Evolutionary conservation across 1,284 basidiomycete species (phyloP).

Genomic region (Leccinum subspadiceum): DNA sequence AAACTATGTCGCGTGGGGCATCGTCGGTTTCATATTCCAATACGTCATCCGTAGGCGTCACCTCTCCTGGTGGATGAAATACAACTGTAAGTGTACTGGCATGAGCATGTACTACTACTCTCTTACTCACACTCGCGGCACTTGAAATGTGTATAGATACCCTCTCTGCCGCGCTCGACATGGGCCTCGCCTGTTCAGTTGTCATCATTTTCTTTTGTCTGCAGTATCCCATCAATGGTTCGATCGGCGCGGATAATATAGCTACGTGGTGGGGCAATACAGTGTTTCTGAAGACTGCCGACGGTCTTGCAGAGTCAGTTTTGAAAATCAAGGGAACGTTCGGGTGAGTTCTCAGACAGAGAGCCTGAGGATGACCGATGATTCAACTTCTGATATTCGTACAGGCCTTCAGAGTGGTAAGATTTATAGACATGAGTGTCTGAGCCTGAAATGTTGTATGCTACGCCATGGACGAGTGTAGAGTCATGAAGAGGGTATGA

Average conservation of each 20-base stretch:
- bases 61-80: conserved; percentile 57
- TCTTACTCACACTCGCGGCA: background rate
- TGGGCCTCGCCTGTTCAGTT: conserved; percentile 44
- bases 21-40: conserved; percentile 55
- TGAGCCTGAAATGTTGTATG: too few species aligned
- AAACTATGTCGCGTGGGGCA: conserved; percentile 50
- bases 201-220: conserved; percentile 49
- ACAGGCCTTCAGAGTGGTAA: too few species aligned
- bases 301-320: conserved; percentile 32
- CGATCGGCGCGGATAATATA: conserved; percentile 42
- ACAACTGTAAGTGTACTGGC: conserved; percentile 40
- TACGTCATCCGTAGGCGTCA: conserved; percentile 49
- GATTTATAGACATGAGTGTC: too few species aligned
- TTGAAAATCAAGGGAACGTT: conserved; percentile 24
- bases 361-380: too few species aligned
- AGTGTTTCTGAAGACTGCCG: conserved; percentile 43
- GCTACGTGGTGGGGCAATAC: conserved; percentile 55
- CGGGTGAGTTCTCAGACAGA: conserved; percentile 16
- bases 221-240: conserved; percentile 44
- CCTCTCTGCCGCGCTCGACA: conserved; percentile 50
- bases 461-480: too few species aligned
- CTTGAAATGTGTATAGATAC: conserved; percentile 34
- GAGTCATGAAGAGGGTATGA: too few species aligned
- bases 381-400: too few species aligned
- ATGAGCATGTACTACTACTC: background rate